Base-by-base conservation (phyloP, 768 basidiomycete genomes). In the Lactifluus echinatus region DNA sequence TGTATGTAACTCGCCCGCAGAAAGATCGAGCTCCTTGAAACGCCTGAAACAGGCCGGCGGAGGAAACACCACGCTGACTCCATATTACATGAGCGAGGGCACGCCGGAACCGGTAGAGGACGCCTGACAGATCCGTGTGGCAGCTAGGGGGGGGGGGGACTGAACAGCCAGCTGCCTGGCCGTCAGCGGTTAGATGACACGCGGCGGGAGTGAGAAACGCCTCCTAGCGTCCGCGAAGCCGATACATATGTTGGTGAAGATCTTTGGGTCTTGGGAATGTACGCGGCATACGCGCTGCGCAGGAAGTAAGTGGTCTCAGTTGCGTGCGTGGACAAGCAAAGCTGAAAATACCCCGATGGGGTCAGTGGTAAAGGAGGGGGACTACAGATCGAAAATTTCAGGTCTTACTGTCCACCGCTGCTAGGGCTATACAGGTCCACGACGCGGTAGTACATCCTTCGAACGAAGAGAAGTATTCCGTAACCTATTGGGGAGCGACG, bases 71-170 rank as follows among this genome's bases (percentile, higher is more conserved):
- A 69, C 64, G 71, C 83, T 87, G 44, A 85, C 74, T 40, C 69
- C 28, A 65, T 73, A 79, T 69, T 92, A 93, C 43, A 85, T 66
- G 57, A 86, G 48, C 8, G 79, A 74, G 2, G 88, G 86, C 42
- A 84, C 77, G 29, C 80, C 81, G 62, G 89, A 86, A 28, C 89
- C 89, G n/a, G 85, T 85, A 71, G 91, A 87, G 12, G 86, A 82
- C 74, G 90, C 77, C 51, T 84, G 72, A 69, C 86, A 89, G 62
- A 88, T 79, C 53, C 80, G 76, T n/a, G 81, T 87, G 1, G 88
- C 87, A 4, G 78, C 80, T 24, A 84, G 65, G 6, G 86, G 31
- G 82, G 1, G 65, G 6, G 86, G 31, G 82, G 1, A 90, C 87
- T 0, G 66, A 69, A 37, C 73, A 75, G 8, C 85, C 85, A 29